Conservation (phyloP, 805 yeast species). For the Candida fluviatilis region DNA sequence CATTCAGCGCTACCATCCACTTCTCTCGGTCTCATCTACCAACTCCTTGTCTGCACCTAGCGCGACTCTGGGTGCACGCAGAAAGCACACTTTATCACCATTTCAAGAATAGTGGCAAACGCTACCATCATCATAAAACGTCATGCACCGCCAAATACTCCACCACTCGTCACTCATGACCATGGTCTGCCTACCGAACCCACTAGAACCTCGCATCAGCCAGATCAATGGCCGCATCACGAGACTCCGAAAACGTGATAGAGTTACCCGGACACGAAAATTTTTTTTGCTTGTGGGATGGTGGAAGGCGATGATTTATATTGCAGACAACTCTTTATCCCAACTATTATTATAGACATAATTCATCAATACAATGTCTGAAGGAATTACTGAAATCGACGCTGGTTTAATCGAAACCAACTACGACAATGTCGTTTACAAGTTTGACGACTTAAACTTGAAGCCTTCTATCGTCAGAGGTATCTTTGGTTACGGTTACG, state of each 20-base stretch:
- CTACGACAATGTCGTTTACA: conserved; percentile 81
- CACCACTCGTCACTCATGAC: too few relatives aligned
- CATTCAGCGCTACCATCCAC: too few relatives aligned
- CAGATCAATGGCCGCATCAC: too few relatives aligned
- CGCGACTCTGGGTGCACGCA: too few relatives aligned
- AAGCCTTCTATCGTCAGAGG: conserved; percentile 75
- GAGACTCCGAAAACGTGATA: not conserved
- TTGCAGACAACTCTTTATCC: not conserved
- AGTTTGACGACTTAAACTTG: conserved; percentile 72
- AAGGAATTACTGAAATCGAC: conserved; percentile 77
- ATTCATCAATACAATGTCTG: conserved; percentile 38
- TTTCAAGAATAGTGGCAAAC: too few relatives aligned
- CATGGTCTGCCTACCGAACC: too few relatives aligned
- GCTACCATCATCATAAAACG: too few relatives aligned
- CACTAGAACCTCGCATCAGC: too few relatives aligned
- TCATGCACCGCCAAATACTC: too few relatives aligned
- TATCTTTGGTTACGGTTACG: conserved; percentile 77
- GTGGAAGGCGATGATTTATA: not conserved
- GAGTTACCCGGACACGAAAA: not conserved
- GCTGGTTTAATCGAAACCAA: conserved; percentile 84
- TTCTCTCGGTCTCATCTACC: too few relatives aligned
- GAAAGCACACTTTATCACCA: too few relatives aligned
- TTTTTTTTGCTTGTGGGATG: not conserved
- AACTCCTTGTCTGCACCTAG: too few relatives aligned
- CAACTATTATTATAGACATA: not conserved